Evolutionary conservation across 768 basidiomycete species (phyloP), one percentile per base, ranked within the genome.

Genomic region (Holtermanniella nyarrowii): DNA sequence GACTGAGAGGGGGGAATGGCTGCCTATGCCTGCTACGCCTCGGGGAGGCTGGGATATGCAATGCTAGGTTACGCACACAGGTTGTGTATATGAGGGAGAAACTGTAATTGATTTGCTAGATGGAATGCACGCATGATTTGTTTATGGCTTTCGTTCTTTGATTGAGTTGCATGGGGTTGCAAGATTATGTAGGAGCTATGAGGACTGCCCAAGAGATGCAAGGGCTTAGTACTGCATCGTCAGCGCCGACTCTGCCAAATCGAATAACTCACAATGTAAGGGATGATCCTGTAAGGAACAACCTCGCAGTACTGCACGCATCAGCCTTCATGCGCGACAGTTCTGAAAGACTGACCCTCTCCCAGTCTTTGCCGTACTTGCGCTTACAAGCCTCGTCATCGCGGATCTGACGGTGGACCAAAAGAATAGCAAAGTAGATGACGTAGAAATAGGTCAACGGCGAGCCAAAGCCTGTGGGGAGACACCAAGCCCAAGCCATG

Each of bases 281-380:
- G 89, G 58, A 93, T 77, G 57, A 93, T 91, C 54, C 83, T 79
- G 59, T 78, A 93, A 1, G 83, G 85, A 23, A 95, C 91, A 23
- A 87, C 74, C 63, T 82, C 77, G 75, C 81, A 87, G 76, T 97
- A 97, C 72, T 66, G 50, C 42, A 22, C 44, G 1, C 20, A 16
- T 16, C 21, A 25, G 40, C 26, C 21, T 12, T 10, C 18, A 18
- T 14, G 14, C n/a, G 22, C 18, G 25, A n/a, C n/a, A 7, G 10
- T 37, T 16, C 7, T 7, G 31, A 11, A 0, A 26, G 24, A 50
- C 63, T 23, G 42, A 68, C 65, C 61, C 78, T 83, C 50, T 82
- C 77, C 93, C 93, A 97, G 64, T 96, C 91, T 60, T 86, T 80
- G 22, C 91, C 89, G 65, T 99, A 93, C 88, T 96, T 97, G 63